Percentiles rank a stretch among this genome's conserved stretches.
These are phyloP conservation scores for Trematosphaeria pertusa DNA, from an alignment of 2,329 filamentous ascomycete species.

Conservation along the genomic window DNA sequence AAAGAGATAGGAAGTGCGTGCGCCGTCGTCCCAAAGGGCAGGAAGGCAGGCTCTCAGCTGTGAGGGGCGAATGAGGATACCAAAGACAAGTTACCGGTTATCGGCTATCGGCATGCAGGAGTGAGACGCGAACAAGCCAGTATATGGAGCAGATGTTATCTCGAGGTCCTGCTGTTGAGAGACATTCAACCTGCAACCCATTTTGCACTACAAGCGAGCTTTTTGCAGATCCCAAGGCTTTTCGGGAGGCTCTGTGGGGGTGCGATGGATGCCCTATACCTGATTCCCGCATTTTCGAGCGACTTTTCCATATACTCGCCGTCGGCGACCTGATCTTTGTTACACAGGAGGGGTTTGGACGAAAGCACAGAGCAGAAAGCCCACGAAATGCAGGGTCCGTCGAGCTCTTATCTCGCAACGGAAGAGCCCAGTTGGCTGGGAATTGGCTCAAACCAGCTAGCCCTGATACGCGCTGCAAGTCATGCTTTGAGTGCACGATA, in stretches of 20 bases:
- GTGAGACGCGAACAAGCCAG: too few species aligned
- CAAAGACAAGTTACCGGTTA: too few species aligned
- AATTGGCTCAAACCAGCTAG: conserved; percentile 19
- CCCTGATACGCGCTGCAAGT: conserved; percentile 30
- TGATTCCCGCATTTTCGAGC: background rate
- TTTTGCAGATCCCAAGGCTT: conserved; percentile 2
- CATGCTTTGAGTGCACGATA: conserved; percentile 36
- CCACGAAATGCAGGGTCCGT: conserved; percentile 14
- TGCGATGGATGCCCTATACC: background rate
- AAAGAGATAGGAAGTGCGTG: conserved; percentile 9
- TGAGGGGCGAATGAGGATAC: too few species aligned
- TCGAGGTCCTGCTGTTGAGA: too few species aligned
- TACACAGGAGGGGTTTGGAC: conserved; percentile 14
- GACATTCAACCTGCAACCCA: too few species aligned
- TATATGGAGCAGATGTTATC: too few species aligned
- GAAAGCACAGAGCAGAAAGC: conserved; percentile 10
- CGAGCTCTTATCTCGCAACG: conserved; percentile 28
- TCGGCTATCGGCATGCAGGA: too few species aligned
- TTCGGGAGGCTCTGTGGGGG: conserved; percentile 12
- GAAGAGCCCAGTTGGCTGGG: conserved; percentile 20
- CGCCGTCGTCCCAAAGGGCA: conserved; percentile 4
- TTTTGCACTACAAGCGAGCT: too few species aligned
- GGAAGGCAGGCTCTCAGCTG: too few species aligned
- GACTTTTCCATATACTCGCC: too few species aligned
- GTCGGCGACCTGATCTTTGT: conserved; percentile 21